A percentile compares a stretch with the other conserved stretches of the same genome.
These are phyloP conservation scores for Trametes villosa DNA, from an alignment of 768 basidiomycete genomes.

Conservation along the genomic window DNA sequence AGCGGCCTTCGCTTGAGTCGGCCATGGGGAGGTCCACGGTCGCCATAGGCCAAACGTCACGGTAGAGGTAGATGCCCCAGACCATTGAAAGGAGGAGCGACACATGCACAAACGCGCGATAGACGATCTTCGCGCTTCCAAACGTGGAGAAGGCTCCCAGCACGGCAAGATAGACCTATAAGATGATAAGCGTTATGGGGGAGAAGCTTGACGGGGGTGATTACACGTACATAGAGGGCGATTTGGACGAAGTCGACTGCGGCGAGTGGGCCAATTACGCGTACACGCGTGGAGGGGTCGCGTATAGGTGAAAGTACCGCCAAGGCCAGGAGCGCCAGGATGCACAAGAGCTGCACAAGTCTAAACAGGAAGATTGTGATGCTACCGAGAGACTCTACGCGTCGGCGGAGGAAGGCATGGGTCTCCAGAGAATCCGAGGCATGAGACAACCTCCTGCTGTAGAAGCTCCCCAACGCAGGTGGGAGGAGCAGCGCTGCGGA, in stretches of 20 bases:
- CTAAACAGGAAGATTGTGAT: neutral
- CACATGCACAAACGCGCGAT: slow-evolving; percentile 37
- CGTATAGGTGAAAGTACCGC: neutral
- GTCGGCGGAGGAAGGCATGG: neutral
- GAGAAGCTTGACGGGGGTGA: neutral
- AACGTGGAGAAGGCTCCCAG: slow-evolving; percentile 37
- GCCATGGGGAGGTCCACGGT: slow-evolving; percentile 52
- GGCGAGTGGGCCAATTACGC: neutral
- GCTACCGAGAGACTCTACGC: neutral
- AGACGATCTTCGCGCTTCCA: slow-evolving; percentile 28
- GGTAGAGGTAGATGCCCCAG: slow-evolving; percentile 54
- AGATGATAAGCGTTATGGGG: neutral
- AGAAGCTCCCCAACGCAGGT: neutral
- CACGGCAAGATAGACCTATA: slow-evolving; percentile 40
- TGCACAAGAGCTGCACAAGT: neutral
- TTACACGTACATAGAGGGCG: neutral
- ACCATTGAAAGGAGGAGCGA: slow-evolving; percentile 37
- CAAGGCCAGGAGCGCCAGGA: neutral
- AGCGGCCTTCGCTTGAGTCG: slow-evolving; percentile 50
- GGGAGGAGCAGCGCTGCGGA: neutral
- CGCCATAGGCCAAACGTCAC: slow-evolving; percentile 59
- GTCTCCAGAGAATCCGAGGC: neutral
- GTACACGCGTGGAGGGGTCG: neutral
- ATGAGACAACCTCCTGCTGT: neutral
- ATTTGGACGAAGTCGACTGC: neutral